Base-by-base conservation (phyloP, 1,284 basidiomycete species). In the Fomes fomentarius region DNA sequence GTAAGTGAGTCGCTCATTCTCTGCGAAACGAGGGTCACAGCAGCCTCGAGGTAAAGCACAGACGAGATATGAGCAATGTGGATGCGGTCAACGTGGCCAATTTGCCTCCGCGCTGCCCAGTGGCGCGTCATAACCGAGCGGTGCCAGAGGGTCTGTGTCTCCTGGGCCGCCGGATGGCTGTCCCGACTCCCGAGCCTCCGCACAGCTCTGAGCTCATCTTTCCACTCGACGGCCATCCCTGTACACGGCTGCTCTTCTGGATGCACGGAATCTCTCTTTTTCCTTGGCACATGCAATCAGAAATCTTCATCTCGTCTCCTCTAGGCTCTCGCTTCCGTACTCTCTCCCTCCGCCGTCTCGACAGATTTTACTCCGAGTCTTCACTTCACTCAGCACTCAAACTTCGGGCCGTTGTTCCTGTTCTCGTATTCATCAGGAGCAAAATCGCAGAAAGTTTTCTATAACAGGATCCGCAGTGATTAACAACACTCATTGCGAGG, bases 41-140 rank as follows among this genome's bases (percentile, higher is more conserved):
- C 38, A 46, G 56, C 60, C 54, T 60, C 52, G 58, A 60, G 58
- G 58, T 34, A 12, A 35, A 54, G 33, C 22, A 52, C 31, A 28
- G 31, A 31, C 31, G 22, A 31, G 26, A 30, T 21, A 26, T 31
- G 45, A 41, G 17, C 45, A 47, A 22, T 26, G 45, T 35, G 45
- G 34, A 10, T 14, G 44, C 11, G 21, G 10, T 7, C 10, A 15
- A 12, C 28, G n/a, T 17, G 17, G 24, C 28, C 19, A 26, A n/a
- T n/a, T n/a, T n/a, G n/a, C n/a, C 8, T 19, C 30, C 26, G 6
- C n/a, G 8, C 14, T 37, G 14, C 8, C 31, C 31, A 33, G 31
- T 7, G 41, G 41, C 41, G 41, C 41, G 41, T 28, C 41, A 42
- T 10, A 41, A 5, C 43, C 51, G 51, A 53, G 51, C 52, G 47